phyloP scores from a whole-genome alignment of 306 rosid genomes.

The Fagus crenata region DNA sequence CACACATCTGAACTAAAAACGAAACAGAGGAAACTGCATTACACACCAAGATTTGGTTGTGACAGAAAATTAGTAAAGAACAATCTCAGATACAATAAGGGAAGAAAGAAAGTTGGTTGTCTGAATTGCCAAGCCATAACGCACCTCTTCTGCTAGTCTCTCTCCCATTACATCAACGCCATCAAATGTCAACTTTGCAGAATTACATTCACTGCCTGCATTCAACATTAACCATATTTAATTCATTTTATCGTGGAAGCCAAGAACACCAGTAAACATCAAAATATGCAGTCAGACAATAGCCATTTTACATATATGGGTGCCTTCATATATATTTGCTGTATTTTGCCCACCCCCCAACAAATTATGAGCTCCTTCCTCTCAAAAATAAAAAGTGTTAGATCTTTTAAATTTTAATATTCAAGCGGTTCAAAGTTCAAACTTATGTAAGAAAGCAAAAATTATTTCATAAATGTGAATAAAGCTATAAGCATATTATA shows the following conservation, averaged over 20 bases:
- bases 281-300: slow-evolving; percentile 21
- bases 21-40: neutral
- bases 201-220: slow-evolving; percentile 84
- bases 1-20: neutral
- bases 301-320: slow-evolving; percentile 5
- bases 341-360: no score
- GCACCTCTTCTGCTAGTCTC: slow-evolving; percentile 81
- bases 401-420: no score
- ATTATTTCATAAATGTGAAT: no score
- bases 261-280: neutral
- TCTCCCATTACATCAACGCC: slow-evolving; percentile 90
- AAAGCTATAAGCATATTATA: no score
- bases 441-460: no score
- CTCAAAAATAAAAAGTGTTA: no score
- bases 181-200: slow-evolving; percentile 65
- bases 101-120: slow-evolving; percentile 2
- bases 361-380: no score
- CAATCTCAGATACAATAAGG: neutral
- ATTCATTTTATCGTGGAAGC: slow-evolving; percentile 32
- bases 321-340: neutral
- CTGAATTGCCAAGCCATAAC: slow-evolving; percentile 13
- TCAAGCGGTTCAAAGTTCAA: no score
- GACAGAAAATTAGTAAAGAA: slow-evolving; percentile 4
- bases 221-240: slow-evolving; percentile 29
- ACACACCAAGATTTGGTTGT: neutral